Evolutionary conservation across 352 stramenopile genomes (phyloP).

Genomic region (Pythium rishiriense): DNA sequence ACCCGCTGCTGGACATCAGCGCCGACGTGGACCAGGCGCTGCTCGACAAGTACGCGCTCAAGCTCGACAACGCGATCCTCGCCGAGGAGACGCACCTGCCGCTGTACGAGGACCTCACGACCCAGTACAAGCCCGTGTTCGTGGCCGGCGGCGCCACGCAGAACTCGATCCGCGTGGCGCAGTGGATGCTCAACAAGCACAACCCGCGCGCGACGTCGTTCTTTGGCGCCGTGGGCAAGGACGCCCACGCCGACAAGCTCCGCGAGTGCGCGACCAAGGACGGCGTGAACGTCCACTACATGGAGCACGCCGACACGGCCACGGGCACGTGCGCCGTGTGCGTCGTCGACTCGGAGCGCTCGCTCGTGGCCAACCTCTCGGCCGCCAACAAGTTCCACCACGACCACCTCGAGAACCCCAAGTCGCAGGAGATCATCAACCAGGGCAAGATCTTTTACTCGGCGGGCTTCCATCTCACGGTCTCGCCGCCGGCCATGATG

Average conservation of each 20-base stretch:
- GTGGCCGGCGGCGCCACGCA: conserved; percentile 98
- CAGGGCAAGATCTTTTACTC: conserved; percentile 97
- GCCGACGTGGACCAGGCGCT: conserved; percentile 93
- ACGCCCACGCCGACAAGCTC: conserved; percentile 93
- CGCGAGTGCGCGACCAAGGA: conserved; percentile 92
- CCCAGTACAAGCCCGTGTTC: conserved; percentile 92
- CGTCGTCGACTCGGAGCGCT: conserved; percentile 95
- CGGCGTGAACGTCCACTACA: conserved; percentile 97
- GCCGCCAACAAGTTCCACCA: conserved; percentile 99
- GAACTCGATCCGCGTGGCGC: conserved; percentile 99
- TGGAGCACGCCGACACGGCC: conserved; percentile 91
- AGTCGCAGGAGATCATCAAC: conserved; percentile 93
- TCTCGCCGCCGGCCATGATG: conserved; percentile 93
- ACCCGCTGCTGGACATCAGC: conserved; percentile 98
- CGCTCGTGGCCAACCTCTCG: conserved; percentile 96
- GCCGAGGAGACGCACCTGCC: conserved; percentile 97
- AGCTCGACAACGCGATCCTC: conserved; percentile 96
- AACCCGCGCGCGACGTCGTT: conserved; percentile 90
- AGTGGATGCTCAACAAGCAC: conserved; percentile 97
- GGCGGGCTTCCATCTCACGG: conserved; percentile 98
- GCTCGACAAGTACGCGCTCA: conserved; percentile 96
- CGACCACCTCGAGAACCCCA: conserved; percentile 77
- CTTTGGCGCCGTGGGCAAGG: conserved; percentile 96
- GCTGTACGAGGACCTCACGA: conserved; percentile 95
- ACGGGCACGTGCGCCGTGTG: conserved; percentile 99